These are phyloP conservation scores for Anacardium occidentale DNA, from an alignment of 345 rosid genomes.

Conservation along the genomic window DNA sequence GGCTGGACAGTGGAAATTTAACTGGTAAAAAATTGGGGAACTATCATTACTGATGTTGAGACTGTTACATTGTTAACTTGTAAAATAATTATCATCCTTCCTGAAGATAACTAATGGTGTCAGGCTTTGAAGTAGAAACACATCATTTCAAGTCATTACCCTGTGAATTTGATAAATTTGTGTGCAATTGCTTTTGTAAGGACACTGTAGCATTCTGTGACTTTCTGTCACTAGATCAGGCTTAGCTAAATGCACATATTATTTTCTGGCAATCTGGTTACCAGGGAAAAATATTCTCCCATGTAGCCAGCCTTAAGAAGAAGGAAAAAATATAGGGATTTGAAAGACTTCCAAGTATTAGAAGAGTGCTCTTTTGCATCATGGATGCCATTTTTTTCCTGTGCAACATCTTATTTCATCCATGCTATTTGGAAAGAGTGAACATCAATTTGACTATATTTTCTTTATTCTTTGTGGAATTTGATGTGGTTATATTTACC, in stretches of 20 bases:
- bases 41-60: background rate
- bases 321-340: background rate
- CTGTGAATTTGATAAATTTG: background rate
- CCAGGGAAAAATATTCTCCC: background rate
- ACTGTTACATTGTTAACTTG: background rate
- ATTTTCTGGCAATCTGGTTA: conserved; percentile 4
- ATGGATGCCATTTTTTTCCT: background rate
- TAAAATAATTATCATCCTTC: background rate
- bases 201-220: conserved; percentile 3
- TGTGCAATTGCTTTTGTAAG: background rate
- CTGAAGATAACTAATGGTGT: background rate
- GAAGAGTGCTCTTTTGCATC: background rate
- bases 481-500: conserved; percentile 5
- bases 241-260: background rate
- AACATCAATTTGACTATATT: background rate
- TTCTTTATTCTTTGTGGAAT: background rate
- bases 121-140: conserved; percentile 7
- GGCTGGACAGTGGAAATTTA: background rate
- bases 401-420: background rate
- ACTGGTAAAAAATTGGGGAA: background rate
- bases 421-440: background rate
- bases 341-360: background rate
- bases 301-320: background rate
- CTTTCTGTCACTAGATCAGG: background rate
- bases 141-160: background rate